Conservation (phyloP, 2,329 filamentous ascomycete genomes). For the Botrytis elliptica region DNA sequence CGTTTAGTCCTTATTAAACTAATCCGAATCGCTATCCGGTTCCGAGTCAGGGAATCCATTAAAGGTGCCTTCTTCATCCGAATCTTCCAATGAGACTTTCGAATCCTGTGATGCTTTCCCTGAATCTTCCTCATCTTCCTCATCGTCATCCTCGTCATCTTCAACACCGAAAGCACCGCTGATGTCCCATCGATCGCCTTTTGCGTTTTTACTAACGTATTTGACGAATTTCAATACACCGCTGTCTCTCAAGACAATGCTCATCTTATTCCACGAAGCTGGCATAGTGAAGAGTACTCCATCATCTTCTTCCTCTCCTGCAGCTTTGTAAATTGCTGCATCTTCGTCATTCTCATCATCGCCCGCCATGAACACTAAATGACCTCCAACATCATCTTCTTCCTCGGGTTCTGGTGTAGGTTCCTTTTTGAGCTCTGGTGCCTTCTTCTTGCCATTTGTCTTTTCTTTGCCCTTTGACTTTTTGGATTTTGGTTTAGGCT, state of each 20-base stretch:
- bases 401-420: slow-evolving; percentile 33
- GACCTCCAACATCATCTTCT: slow-evolving; percentile 65
- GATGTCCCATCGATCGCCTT: slow-evolving; percentile 91
- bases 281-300: slow-evolving; percentile 68
- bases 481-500: slow-evolving; percentile 28
- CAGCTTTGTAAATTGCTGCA: slow-evolving; percentile 83
- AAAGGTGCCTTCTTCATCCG: slow-evolving; percentile 55
- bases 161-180: slow-evolving; percentile 74
- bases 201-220: slow-evolving; percentile 80
- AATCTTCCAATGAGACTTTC: slow-evolving; percentile 41
- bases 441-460: slow-evolving; percentile 8
- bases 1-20: neutral
- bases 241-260: slow-evolving; percentile 82
- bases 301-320: slow-evolving; percentile 67
- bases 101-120: slow-evolving; percentile 32
- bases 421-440: slow-evolving; percentile 11
- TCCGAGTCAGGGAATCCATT: slow-evolving; percentile 52
- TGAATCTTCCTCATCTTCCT: slow-evolving; percentile 38
- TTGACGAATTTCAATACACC: slow-evolving; percentile 92
- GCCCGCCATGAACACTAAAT: slow-evolving; percentile 92
- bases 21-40: slow-evolving; percentile 38
- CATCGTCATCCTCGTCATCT: slow-evolving; percentile 49
- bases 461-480: slow-evolving; percentile 15
- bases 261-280: slow-evolving; percentile 84
- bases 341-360: slow-evolving; percentile 71